phyloP scores from a whole-genome alignment of 805 yeast genomes.

The Candida glaebosa region DNA sequence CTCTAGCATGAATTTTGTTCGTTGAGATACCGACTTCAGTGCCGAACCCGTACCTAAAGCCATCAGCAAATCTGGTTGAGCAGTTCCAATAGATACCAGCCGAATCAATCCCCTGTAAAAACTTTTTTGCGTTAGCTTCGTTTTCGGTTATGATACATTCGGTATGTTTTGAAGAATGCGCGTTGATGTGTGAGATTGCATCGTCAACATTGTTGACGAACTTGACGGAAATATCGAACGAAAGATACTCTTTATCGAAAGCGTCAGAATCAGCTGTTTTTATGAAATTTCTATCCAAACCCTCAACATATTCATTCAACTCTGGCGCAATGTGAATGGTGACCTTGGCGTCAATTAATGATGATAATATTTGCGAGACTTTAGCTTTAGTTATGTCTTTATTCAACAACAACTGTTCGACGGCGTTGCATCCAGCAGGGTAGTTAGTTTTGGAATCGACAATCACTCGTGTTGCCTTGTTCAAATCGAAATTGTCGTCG shows the following conservation, averaged over 20 bases:
- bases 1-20: constrained; percentile 95
- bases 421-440: constrained; percentile 99
- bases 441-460: constrained; percentile 92
- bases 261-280: constrained; percentile 59
- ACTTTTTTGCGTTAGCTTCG: constrained; percentile 65
- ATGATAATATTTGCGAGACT: constrained; percentile 24
- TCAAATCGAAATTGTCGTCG: constrained; percentile 72
- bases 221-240: constrained; percentile 77
- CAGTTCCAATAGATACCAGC: constrained; percentile 98
- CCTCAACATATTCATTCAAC: constrained; percentile 28
- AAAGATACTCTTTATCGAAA: constrained; percentile 79
- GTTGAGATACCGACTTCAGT: constrained; percentile 98
- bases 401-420: constrained; percentile 76
- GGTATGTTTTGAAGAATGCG: constrained; percentile 94
- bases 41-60: constrained; percentile 97
- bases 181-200: constrained; percentile 85
- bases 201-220: constrained; percentile 54
- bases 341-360: constrained; percentile 63
- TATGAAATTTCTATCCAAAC: constrained; percentile 23
- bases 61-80: constrained; percentile 96
- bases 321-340: constrained; percentile 64
- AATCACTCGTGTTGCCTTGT: constrained; percentile 69
- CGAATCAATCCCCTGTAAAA: constrained; percentile 84
- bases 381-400: constrained; percentile 30
- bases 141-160: constrained; percentile 85